Percentiles rank a stretch among this genome's conserved stretches.
Evolutionary conservation across 805 yeast genomes (phyloP).

Genomic region (Huiozyma sinensis): DNA sequence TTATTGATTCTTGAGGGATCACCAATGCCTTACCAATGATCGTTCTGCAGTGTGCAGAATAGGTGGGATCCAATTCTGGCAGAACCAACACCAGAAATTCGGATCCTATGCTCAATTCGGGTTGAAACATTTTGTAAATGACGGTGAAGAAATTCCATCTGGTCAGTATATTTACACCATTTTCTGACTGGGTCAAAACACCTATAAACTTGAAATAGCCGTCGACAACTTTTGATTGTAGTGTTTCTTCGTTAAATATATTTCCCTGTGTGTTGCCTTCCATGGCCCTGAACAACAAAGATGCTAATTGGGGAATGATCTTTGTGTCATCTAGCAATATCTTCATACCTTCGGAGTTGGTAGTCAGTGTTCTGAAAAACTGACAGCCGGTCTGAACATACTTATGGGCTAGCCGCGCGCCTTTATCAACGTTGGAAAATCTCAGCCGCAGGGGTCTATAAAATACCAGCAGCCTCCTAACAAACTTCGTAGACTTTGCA

Average conservation of each 20-base stretch:
- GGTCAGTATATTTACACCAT: slow-evolving; percentile 61
- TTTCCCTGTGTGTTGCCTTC: slow-evolving; percentile 43
- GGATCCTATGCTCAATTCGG: slow-evolving; percentile 38
- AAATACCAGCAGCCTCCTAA: slow-evolving; percentile 75
- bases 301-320: slow-evolving; percentile 78
- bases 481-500: slow-evolving; percentile 67
- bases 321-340: slow-evolving; percentile 58
- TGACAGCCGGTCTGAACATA: slow-evolving; percentile 69
- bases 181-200: slow-evolving; percentile 43
- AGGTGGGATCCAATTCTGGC: slow-evolving; percentile 47
- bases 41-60: slow-evolving; percentile 57
- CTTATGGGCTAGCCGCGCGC: slow-evolving; percentile 39
- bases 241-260: slow-evolving; percentile 48
- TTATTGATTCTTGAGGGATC: slow-evolving; percentile 40
- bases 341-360: slow-evolving; percentile 53
- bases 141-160: slow-evolving; percentile 81
- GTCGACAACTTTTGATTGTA: slow-evolving; percentile 52
- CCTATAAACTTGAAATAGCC: slow-evolving; percentile 81
- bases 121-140: slow-evolving; percentile 57
- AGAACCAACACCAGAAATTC: slow-evolving; percentile 49
- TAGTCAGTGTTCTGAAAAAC: slow-evolving; percentile 53
- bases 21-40: slow-evolving; percentile 56
- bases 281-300: slow-evolving; percentile 48
- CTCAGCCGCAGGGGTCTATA: slow-evolving; percentile 86
- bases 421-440: slow-evolving; percentile 44